Evolutionary conservation across 2,329 filamentous ascomycete genomes (phyloP).

Genomic region (Colletotrichum truncatum): DNA sequence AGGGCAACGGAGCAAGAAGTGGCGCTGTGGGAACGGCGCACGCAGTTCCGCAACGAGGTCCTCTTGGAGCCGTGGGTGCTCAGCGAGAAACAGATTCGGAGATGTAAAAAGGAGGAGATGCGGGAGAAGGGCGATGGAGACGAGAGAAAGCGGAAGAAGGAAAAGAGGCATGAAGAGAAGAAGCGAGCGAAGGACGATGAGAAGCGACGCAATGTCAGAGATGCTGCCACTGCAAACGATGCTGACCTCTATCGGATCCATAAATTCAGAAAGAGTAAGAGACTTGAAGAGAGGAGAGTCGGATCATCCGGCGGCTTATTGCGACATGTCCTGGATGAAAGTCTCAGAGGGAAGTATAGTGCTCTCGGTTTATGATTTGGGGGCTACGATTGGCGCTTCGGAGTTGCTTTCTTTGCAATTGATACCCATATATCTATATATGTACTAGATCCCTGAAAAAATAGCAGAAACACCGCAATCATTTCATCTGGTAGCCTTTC

Average conservation of each 20-base stretch:
- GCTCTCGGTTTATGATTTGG: conserved; percentile 5
- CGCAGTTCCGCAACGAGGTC: conserved; percentile 58
- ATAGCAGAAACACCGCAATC: no score
- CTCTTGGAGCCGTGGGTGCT: conserved; percentile 66
- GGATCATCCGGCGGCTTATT: not conserved
- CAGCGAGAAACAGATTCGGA: conserved; percentile 55
- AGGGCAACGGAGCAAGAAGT: conserved; percentile 65
- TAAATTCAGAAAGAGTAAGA: not conserved
- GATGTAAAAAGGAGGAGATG: conserved; percentile 49
- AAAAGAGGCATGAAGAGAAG: not conserved
- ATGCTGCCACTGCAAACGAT: not conserved
- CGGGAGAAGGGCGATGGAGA: conserved; percentile 49
- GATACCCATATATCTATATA: conserved; percentile 4
- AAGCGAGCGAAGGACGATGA: conserved; percentile 4
- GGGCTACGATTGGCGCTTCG: not conserved
- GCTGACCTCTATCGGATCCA: not conserved
- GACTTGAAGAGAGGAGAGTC: not conserved
- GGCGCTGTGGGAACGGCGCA: conserved; percentile 65
- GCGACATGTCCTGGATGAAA: conserved; percentile 24
- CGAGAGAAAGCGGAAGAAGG: conserved; percentile 31
- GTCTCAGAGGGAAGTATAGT: conserved; percentile 14
- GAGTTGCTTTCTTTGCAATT: not conserved
- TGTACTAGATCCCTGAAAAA: no score
- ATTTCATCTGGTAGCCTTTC: no score
- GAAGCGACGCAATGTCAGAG: conserved; percentile 5